Base-by-base conservation (phyloP, 1,139 yeast genomes). In the Diutina ranongensis region DNA sequence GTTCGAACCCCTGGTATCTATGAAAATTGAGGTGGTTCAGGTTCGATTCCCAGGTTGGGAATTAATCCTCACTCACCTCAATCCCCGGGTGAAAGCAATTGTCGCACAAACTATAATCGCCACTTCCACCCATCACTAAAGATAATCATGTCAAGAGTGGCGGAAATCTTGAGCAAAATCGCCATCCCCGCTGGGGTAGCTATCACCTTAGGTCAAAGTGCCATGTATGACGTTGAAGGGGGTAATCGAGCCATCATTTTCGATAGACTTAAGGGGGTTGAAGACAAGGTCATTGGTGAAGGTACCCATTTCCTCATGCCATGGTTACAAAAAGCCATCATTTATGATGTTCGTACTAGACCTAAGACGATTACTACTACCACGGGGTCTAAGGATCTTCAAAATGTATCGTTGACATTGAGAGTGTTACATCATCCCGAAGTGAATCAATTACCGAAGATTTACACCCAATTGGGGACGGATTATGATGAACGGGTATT, bases 401-500 rank as follows among this genome's bases (percentile, higher is more conserved):
- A 92, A 65, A 92, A 85, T 75, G 98, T 92, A 35, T 82, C 95
- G 9, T 71, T 92, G 61, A 94, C 98, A 4, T 73, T 94, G 57
- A 78, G 99, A 59, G 96, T 92, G 42, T 74, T 92, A 56, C 96
- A 88, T 65, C 77, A 97, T 57, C 99, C 99, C 1, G 96, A 88
- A 54, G 94, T 92, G 45, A 62, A 72, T 57, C 76, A 75, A 51
- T 73, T 92, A 58, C 97, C 98, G 21, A 68, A 66, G 45, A 92
- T 92, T 54, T 94, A 94, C 67, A 97, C 89, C 64, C 76, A 78
- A 59, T 74, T 92, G 52, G 99, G 99, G 48, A 72, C 82, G 51
- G 99, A 92, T 64, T 92, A 94, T 63, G 98, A 92, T 60, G 98
- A 92, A 69, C 78, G 97, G 61, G 97, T 92, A 35, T 74, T 92